A percentile compares a stretch with the other conserved stretches of the same genome.
phyloP scores from a whole-genome alignment of 148 eudicot species.

The Tetragonia tetragonoides region DNA sequence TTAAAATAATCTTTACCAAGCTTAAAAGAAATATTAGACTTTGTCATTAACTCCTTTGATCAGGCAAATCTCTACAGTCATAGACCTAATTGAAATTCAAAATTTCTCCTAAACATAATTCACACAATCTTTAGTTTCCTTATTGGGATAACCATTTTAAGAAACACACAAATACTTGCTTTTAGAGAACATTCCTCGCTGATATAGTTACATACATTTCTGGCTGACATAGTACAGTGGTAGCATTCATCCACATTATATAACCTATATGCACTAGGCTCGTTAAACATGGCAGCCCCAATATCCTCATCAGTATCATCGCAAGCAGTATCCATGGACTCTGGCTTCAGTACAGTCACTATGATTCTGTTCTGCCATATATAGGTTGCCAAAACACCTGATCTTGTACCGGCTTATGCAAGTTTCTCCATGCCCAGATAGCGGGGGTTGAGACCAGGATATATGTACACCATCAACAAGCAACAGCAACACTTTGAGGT shows the following conservation, averaged over 20 bases:
- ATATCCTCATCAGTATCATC: background rate
- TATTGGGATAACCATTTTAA: no score
- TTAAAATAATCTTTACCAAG: no score
- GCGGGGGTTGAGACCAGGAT: background rate
- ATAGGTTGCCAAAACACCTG: background rate
- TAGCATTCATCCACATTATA: background rate
- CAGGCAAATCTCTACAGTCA: no score
- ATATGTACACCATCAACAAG: slow-evolving; percentile 37
- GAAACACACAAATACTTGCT: no score
- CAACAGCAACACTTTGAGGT: slow-evolving; percentile 43
- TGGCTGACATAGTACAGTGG: background rate
- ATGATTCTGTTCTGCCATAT: background rate
- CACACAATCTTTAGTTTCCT: no score
- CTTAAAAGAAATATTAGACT: no score
- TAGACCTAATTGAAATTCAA: no score
- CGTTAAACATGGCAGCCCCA: background rate
- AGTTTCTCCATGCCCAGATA: background rate
- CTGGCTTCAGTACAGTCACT: background rate
- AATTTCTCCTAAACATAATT: no score
- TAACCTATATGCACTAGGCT: background rate
- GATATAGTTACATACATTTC: background rate
- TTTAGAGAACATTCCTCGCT: no score
- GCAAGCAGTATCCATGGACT: background rate
- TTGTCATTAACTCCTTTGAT: no score
- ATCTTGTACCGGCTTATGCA: background rate